Percentiles rank a stretch among this genome's conserved stretches.
Evolutionary conservation across 2,329 filamentous ascomycete genomes (phyloP).

Genomic region (Diaporthe longicolla): DNA sequence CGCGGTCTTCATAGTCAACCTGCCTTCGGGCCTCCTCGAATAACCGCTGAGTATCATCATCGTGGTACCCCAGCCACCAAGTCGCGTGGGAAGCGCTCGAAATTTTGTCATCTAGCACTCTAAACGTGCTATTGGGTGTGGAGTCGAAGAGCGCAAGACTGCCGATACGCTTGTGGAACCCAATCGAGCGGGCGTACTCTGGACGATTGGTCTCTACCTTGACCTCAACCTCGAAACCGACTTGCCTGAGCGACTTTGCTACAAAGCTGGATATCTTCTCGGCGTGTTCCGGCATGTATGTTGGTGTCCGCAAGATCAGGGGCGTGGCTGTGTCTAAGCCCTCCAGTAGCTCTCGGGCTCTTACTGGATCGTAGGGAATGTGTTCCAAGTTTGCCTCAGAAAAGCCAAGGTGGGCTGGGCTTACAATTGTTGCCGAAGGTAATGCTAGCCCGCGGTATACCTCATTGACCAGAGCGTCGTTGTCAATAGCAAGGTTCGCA

Average conservation of each 20-base stretch:
- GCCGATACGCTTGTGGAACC: background rate
- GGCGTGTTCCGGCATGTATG: conserved; percentile 1
- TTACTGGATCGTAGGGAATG: background rate
- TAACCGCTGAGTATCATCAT: background rate
- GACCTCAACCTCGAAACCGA: background rate
- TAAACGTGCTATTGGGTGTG: background rate
- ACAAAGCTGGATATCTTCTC: background rate
- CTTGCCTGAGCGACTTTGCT: background rate
- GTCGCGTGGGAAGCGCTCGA: background rate
- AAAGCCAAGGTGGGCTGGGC: background rate
- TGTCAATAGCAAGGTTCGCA: background rate
- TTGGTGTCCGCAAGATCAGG: background rate
- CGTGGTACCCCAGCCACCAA: background rate
- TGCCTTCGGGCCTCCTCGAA: background rate
- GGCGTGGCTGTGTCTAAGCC: background rate
- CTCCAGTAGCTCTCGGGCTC: background rate
- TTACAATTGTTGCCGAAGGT: background rate
- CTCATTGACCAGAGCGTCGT: background rate
- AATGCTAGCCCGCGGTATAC: background rate
- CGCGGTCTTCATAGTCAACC: background rate
- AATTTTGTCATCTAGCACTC: background rate
- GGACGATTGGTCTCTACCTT: conserved; percentile 3
- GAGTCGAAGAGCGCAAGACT: background rate
- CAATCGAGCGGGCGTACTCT: background rate
- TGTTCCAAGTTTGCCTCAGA: background rate